phyloP scores from a whole-genome alignment of 2,329 filamentous ascomycete genomes.

The Hymenotorrendiella dingleyae region DNA sequence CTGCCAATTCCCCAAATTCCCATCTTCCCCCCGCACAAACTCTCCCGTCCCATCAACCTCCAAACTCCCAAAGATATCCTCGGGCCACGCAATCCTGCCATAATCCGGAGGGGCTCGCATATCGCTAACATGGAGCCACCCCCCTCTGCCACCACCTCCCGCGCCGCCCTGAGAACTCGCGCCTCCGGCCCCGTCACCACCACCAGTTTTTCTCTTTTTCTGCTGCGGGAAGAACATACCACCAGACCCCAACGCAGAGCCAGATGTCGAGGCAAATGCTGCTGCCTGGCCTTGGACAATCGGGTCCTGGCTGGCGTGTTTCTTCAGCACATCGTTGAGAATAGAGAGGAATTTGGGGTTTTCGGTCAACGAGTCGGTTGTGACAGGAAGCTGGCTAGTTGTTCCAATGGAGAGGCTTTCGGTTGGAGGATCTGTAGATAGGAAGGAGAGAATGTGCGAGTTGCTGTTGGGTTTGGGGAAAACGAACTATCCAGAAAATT shows the following conservation, averaged over 20 bases:
- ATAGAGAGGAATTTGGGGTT: conserved; percentile 56
- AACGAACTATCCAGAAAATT: conserved; percentile 43
- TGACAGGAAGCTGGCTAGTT: conserved; percentile 53
- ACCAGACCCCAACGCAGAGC: conserved; percentile 45
- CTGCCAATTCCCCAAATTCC: conserved; percentile 44
- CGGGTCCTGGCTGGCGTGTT: conserved; percentile 52
- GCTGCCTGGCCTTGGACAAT: conserved; percentile 50
- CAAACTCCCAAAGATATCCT: conserved; percentile 64
- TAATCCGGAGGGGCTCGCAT: conserved; percentile 58
- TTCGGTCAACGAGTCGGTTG: conserved; percentile 51
- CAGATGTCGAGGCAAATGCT: conserved; percentile 54
- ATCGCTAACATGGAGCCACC: conserved; percentile 62
- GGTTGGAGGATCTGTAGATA: conserved; percentile 51
- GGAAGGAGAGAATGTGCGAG: conserved; percentile 52
- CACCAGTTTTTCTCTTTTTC: conserved; percentile 29
- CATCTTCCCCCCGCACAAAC: conserved; percentile 38
- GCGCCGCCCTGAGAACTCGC: conserved; percentile 55
- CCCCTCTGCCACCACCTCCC: conserved; percentile 53
- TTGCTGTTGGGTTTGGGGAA: conserved; percentile 42
- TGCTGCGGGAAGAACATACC: conserved; percentile 44
- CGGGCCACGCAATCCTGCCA: conserved; percentile 62
- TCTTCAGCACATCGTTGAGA: conserved; percentile 49
- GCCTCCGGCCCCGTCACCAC: conserved; percentile 45
- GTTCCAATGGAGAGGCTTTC: conserved; percentile 52
- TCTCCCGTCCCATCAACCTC: conserved; percentile 54